Evolutionary conservation across 2,329 filamentous ascomycete genomes (phyloP).

Genomic region (Amauroascus niger): DNA sequence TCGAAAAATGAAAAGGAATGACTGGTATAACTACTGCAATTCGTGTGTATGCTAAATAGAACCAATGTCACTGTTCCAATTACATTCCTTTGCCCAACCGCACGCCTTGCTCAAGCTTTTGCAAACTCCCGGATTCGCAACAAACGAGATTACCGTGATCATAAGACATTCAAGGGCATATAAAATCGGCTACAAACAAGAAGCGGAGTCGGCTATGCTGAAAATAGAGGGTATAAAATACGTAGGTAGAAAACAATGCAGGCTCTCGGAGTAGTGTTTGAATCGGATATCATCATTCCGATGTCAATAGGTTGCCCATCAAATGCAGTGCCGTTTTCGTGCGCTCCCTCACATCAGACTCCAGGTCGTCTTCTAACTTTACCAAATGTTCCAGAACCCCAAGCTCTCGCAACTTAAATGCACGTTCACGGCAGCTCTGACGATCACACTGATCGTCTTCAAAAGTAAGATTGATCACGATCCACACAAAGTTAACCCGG

Average conservation of each 20-base stretch:
- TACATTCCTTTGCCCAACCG: neutral
- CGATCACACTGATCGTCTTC: slow-evolving; percentile 63
- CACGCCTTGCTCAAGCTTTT: neutral
- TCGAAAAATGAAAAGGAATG: no score
- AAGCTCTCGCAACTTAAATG: slow-evolving; percentile 57
- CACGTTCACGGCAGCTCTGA: slow-evolving; percentile 56
- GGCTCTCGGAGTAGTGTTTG: neutral
- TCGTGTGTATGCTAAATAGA: neutral
- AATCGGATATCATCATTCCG: neutral
- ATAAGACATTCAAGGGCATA: neutral
- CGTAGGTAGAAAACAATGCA: neutral
- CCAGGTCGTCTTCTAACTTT: slow-evolving; percentile 55
- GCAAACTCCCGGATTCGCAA: neutral
- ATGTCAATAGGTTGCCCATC: slow-evolving; percentile 39
- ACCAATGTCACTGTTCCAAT: neutral
- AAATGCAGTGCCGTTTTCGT: slow-evolving; percentile 71
- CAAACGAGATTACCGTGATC: neutral
- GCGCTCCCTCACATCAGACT: slow-evolving; percentile 73
- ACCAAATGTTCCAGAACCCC: slow-evolving; percentile 61
- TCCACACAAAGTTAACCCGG: slow-evolving; percentile 67
- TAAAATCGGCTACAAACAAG: neutral
- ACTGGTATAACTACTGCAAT: no score
- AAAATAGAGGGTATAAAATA: slow-evolving; percentile 4
- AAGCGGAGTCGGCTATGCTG: no score
- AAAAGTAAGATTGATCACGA: slow-evolving; percentile 78